These are phyloP conservation scores for Apophysomyces sp. DNA, from an alignment of 371 early-diverging fungal species.

Conservation along the genomic window DNA sequence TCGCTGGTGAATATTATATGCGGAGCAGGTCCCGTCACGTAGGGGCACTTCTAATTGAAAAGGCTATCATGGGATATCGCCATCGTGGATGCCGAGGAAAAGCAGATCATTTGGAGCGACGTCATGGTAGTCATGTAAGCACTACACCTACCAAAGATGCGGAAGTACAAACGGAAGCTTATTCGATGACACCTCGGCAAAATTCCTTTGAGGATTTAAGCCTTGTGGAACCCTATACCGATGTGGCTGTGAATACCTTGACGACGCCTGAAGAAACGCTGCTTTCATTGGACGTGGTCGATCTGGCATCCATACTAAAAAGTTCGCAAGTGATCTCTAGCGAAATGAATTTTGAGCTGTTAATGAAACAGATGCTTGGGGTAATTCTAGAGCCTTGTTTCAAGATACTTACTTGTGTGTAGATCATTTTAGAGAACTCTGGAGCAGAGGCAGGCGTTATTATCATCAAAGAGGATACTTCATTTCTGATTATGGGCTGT, in stretches of 20 bases:
- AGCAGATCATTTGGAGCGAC: conserved; percentile 22
- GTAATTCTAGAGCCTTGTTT: background rate
- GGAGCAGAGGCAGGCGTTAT: conserved; percentile 51
- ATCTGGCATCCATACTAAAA: conserved; percentile 49
- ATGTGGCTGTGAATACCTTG: conserved; percentile 10
- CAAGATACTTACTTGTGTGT: background rate
- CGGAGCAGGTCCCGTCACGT: conserved; percentile 26
- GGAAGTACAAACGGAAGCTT: conserved; percentile 31
- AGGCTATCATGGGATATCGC: conserved; percentile 30
- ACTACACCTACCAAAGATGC: conserved; percentile 4
- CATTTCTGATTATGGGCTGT: conserved; percentile 37
- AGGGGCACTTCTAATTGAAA: conserved; percentile 29
- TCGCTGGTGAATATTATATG: conserved; percentile 38
- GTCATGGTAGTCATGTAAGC: conserved; percentile 1
- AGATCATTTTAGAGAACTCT: conserved; percentile 49
- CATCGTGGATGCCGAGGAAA: conserved; percentile 41
- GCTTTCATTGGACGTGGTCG: conserved; percentile 43
- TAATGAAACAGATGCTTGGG: conserved; percentile 51
- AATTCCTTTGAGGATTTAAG: conserved; percentile 26
- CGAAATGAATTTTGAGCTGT: conserved; percentile 53
- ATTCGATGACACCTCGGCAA: conserved; percentile 3
- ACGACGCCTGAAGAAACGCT: conserved; percentile 37
- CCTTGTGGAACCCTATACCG: conserved; percentile 17
- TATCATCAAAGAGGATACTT: conserved; percentile 43
- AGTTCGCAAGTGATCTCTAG: conserved; percentile 53